phyloP scores from a whole-genome alignment of 1,284 basidiomycete genomes.

The Neolentinus lepideus region DNA sequence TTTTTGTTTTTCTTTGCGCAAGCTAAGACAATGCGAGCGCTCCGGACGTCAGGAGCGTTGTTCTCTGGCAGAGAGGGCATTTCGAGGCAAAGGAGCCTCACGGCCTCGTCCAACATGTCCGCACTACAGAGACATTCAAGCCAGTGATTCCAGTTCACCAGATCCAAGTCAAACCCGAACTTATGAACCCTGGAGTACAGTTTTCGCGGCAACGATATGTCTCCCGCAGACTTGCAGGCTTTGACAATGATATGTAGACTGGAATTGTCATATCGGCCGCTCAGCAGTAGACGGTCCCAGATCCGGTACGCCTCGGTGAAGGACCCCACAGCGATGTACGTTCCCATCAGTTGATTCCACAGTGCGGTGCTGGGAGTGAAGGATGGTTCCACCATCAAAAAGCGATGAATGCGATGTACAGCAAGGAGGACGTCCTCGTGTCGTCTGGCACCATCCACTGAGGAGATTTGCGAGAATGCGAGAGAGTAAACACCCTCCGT shows the following conservation, averaged over 20 bases:
- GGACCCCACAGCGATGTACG: slow-evolving; percentile 74
- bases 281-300: slow-evolving; percentile 73
- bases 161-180: slow-evolving; percentile 46
- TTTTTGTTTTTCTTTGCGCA: slow-evolving; percentile 39
- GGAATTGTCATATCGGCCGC: slow-evolving; percentile 42
- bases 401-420: slow-evolving; percentile 70
- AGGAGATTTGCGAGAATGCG: slow-evolving; percentile 52
- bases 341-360: slow-evolving; percentile 89
- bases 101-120: slow-evolving; percentile 61
- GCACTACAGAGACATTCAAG: slow-evolving; percentile 84
- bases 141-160: slow-evolving; percentile 72
- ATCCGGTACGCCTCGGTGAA: slow-evolving; percentile 68
- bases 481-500: slow-evolving; percentile 64
- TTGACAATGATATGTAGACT: slow-evolving; percentile 76
- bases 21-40: slow-evolving; percentile 42
- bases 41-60: slow-evolving; percentile 39
- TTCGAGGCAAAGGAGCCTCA: slow-evolving; percentile 54
- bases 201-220: slow-evolving; percentile 40
- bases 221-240: slow-evolving; percentile 63
- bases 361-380: slow-evolving; percentile 69
- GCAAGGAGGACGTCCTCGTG: slow-evolving; percentile 30
- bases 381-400: slow-evolving; percentile 71
- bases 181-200: slow-evolving; percentile 46
- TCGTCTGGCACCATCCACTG: slow-evolving; percentile 26
- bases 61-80: slow-evolving; percentile 44